Conservation (phyloP, 495 filamentous ascomycete species). For the Penicillium silybi region DNA sequence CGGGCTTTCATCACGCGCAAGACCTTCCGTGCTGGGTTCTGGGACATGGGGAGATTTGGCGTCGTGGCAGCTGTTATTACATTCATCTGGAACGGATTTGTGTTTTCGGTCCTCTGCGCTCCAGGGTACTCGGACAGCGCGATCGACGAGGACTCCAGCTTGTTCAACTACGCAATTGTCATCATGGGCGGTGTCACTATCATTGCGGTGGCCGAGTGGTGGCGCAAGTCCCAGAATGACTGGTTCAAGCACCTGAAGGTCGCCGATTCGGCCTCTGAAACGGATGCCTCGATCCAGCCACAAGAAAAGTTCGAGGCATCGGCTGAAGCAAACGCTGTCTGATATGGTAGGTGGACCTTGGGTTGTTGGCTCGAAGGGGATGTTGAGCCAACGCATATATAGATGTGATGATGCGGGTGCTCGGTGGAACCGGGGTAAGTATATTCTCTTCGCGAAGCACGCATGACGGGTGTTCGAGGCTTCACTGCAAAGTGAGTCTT, state of each 20-base stretch:
- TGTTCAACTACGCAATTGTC: conserved; percentile 37
- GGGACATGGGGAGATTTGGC: conserved; percentile 30
- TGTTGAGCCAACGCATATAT: background rate
- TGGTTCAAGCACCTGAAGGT: conserved; percentile 34
- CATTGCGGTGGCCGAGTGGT: conserved; percentile 30
- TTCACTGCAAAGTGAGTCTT: conserved; percentile 24
- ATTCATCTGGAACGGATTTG: conserved; percentile 35
- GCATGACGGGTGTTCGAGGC: conserved; percentile 41
- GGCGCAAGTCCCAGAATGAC: conserved; percentile 29
- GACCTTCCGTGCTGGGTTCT: conserved; percentile 28
- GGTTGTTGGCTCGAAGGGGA: background rate
- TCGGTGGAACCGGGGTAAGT: conserved; percentile 8
- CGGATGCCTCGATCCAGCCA: conserved; percentile 1
- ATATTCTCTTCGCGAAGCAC: conserved; percentile 8
- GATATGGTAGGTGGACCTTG: background rate
- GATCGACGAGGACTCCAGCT: conserved; percentile 23
- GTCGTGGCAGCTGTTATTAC: conserved; percentile 28
- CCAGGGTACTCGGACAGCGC: conserved; percentile 27
- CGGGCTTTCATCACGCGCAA: conserved; percentile 31
- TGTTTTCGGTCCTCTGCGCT: conserved; percentile 32
- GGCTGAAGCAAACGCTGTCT: conserved; percentile 1
- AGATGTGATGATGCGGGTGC: background rate
- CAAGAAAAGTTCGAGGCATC: background rate
- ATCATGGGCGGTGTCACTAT: conserved; percentile 37
- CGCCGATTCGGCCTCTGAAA: conserved; percentile 12